Evolutionary conservation across 495 filamentous ascomycete species (phyloP), one percentile per base, ranked within the genome.

Genomic region (Aspergillus bertholletiae): DNA sequence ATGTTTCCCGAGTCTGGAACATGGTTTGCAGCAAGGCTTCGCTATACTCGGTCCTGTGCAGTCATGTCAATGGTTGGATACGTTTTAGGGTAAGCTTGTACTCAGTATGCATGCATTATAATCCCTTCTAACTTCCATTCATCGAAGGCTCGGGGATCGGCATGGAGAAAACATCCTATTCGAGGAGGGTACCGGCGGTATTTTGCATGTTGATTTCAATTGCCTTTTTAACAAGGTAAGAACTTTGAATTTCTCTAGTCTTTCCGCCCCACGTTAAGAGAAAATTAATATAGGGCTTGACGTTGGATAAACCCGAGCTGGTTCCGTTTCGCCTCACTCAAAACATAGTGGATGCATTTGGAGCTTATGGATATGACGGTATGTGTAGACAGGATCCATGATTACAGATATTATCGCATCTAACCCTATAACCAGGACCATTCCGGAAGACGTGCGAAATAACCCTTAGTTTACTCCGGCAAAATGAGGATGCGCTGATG

Each of bases 161-260:
- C 94, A 99, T 70, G 92, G 92, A 51, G 94, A 97, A 72, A 99
- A 99, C 68, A 89, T 99, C 47, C 81, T 96, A 30, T 89, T 97
- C 46, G 92, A 97, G 68, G 90, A 96, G 79, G 86, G 87, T 32
- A 95, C 91, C 56, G 94, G 95, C 43, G 95, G 96, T 51, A 85
- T 95, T 22, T 85, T 97, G 63, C 94, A 99, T 72, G 94, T 99
- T 47, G 94, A 99, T 73, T 99, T 99, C 80, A 99, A 99, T 73
- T 99, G 94, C 72, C 87, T 99, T 20, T 99, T 99, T 70, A 95
- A 99, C 77, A 99, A 97, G 74, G 74, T 76, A 57, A 41, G 55
- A 27, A 30, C 26, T 22, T 22, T 1, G 20, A 43, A 12, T 21
- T 2, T 12, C 3, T 18, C 39, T 18, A 22, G 13, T 44, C 43